Percentiles rank a stretch among this genome's conserved stretches.
Evolutionary conservation across 2,329 filamentous ascomycete genomes (phyloP).

Genomic region (Monascus ruber): DNA sequence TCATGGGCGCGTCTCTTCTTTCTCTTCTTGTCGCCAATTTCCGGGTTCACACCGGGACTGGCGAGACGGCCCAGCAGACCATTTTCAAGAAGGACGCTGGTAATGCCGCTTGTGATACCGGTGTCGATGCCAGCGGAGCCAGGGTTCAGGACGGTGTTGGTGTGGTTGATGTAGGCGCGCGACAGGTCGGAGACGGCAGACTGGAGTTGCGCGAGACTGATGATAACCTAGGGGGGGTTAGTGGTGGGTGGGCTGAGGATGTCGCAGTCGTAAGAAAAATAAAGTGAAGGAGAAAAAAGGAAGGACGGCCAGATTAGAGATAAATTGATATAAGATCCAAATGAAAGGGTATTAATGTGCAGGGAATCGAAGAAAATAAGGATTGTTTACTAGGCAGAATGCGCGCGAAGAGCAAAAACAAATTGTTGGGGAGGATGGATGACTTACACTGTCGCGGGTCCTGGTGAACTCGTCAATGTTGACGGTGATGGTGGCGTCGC

Average conservation of each 20-base stretch:
- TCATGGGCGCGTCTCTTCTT: constrained; percentile 85
- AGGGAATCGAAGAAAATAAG: background rate
- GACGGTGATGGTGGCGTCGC: constrained; percentile 27
- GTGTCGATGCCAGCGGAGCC: constrained; percentile 43
- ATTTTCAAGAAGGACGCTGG: constrained; percentile 33
- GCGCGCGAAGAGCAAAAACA: constrained; percentile 1
- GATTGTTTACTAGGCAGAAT: constrained; percentile 1
- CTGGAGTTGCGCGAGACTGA: constrained; percentile 67
- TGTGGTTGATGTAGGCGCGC: constrained; percentile 77
- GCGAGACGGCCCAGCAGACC: constrained; percentile 31
- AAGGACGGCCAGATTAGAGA: no score
- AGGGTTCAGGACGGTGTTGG: constrained; percentile 66
- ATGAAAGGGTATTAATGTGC: background rate
- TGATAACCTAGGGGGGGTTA: constrained; percentile 50
- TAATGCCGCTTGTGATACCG: constrained; percentile 25
- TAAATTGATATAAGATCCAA: no score
- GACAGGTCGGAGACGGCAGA: constrained; percentile 69
- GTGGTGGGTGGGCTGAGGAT: constrained; percentile 2
- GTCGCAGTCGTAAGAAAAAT: background rate
- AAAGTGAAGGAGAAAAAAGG: background rate
- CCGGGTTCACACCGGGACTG: constrained; percentile 28
- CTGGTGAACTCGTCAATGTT: constrained; percentile 65
- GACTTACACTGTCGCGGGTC: constrained; percentile 68
- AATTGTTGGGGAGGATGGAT: background rate
- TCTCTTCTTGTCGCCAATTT: constrained; percentile 59